Conservation (phyloP, 2,329 filamentous ascomycete genomes). For the Aspergillus oerlinghausenensis region DNA sequence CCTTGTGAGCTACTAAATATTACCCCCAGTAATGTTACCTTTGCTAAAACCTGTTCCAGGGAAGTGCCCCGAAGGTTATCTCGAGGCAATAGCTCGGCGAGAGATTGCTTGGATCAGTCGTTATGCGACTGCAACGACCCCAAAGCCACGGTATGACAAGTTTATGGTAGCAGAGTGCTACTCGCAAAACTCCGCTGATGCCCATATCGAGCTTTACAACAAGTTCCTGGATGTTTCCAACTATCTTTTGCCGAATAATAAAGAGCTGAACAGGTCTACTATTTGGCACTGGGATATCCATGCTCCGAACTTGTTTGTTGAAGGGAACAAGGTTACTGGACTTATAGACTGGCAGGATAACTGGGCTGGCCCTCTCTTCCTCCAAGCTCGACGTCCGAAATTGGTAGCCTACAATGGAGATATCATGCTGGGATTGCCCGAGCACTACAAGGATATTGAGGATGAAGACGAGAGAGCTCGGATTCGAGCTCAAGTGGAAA, state of each 20-base stretch:
- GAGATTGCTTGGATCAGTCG: too few relatives aligned
- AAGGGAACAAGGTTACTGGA: slow-evolving; percentile 30
- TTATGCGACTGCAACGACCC: too few relatives aligned
- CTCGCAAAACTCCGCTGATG: slow-evolving; percentile 23
- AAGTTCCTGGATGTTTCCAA: slow-evolving; percentile 29
- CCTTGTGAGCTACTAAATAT: too few relatives aligned
- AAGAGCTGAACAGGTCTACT: slow-evolving; percentile 21
- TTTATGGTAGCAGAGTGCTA: too few relatives aligned
- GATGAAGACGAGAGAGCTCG: slow-evolving; percentile 8
- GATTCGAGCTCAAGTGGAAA: slow-evolving; percentile 15
- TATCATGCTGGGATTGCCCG: slow-evolving; percentile 19
- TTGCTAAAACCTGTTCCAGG: too few relatives aligned
- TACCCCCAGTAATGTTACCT: too few relatives aligned
- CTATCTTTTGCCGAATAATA: slow-evolving; percentile 25
- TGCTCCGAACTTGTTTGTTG: slow-evolving; percentile 37
- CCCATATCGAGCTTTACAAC: slow-evolving; percentile 31
- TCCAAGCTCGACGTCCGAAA: slow-evolving; percentile 17
- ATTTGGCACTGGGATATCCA: slow-evolving; percentile 41
- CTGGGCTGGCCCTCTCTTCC: slow-evolving; percentile 26
- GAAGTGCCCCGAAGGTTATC: too few relatives aligned
- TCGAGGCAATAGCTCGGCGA: too few relatives aligned
- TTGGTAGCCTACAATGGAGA: slow-evolving; percentile 24
- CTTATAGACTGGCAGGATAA: slow-evolving; percentile 43
- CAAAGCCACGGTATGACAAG: too few relatives aligned
- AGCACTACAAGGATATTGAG: slow-evolving; percentile 18